Conservation (phyloP, 306 rosid species). For the Prunus mongolica region DNA sequence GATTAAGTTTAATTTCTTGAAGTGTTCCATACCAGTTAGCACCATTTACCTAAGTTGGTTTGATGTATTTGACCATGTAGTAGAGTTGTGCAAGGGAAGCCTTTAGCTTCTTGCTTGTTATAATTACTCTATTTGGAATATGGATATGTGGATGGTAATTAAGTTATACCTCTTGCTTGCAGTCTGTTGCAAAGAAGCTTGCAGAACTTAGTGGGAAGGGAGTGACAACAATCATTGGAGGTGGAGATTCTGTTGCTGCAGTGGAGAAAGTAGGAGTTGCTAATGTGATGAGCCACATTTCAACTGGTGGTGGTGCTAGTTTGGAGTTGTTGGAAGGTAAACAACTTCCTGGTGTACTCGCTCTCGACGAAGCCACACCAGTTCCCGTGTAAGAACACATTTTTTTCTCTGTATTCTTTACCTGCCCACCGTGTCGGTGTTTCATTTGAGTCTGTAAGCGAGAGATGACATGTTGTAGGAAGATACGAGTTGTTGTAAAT, state of each 20-base stretch:
- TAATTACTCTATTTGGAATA: neutral
- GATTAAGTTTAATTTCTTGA: neutral
- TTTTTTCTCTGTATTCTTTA: slow-evolving; percentile 14
- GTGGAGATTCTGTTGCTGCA: slow-evolving; percentile 98
- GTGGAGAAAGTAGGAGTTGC: slow-evolving; percentile 99
- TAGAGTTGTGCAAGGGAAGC: neutral
- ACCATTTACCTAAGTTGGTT: neutral
- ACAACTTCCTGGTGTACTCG: slow-evolving; percentile 96
- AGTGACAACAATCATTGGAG: slow-evolving; percentile 97
- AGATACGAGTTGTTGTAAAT: slow-evolving; percentile 49
- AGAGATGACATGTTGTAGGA: slow-evolving; percentile 44
- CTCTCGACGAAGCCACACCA: slow-evolving; percentile 83
- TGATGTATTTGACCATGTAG: neutral
- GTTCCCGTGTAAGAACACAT: slow-evolving; percentile 63
- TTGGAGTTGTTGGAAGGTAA: slow-evolving; percentile 99
- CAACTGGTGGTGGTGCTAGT: slow-evolving; percentile 99
- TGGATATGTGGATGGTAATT: slow-evolving; percentile 7
- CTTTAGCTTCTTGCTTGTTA: neutral
- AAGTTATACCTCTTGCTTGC: slow-evolving; percentile 25
- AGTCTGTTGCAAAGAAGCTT: slow-evolving; percentile 88
- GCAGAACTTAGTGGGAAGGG: slow-evolving; percentile 96
- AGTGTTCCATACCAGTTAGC: neutral
- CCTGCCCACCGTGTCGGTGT: slow-evolving; percentile 23
- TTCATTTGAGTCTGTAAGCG: slow-evolving; percentile 42
- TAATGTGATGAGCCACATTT: slow-evolving; percentile 92